Base-by-base conservation (phyloP, 345 rosid genomes). In the Garcia nutans region DNA sequence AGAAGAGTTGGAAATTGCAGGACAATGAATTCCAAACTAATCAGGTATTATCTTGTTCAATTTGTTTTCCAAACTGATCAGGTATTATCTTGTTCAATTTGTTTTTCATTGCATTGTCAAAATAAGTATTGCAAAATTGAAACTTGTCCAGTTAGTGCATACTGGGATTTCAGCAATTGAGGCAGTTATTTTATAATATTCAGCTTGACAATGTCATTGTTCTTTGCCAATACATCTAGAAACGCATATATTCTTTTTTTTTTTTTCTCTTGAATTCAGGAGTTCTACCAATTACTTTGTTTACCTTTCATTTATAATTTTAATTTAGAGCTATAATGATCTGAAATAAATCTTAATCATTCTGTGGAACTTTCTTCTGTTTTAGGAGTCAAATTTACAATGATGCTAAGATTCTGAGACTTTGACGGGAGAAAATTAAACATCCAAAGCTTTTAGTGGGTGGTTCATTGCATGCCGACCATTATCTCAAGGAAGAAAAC, bases 1-100 rank as follows among this genome's bases (percentile, higher is more conserved):
- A 74, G 85, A 77, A 83, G 94, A 92, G 84, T 84, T 94, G 76
- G 85, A 85, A 78, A 88, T 75, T 92, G 92, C 88, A 84, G 84
- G 87, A 86, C 76, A 56, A 83, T 83, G 89, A 91, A 92, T 80
- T 82, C 84, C 75, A 85, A 84, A 76, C 77, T 94, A 72, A 83
- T 86, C 76, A 88, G 96, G 98, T 94, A 87, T 50, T 26, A 52
- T 52, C 58, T 68, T 62, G 73, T 56, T 54, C 52, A 41, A 49
- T 47, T 41, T 45, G 54, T 28, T 28, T 28, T 28, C 31, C 31
- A 28, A 28, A 28, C 31, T 28, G 31, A 28, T 28, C 31, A 88
- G 96, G 98, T 94, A 87, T 50, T 26, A 52, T 52, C 58, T 68
- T 62, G 73, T 56, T 54, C 52, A 41, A 49, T 47, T 41, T 45